Evolutionary conservation across 1,284 basidiomycete genomes (phyloP), one percentile per base, ranked within the genome.

Genomic region (Fomitopsis pinicola): DNA sequence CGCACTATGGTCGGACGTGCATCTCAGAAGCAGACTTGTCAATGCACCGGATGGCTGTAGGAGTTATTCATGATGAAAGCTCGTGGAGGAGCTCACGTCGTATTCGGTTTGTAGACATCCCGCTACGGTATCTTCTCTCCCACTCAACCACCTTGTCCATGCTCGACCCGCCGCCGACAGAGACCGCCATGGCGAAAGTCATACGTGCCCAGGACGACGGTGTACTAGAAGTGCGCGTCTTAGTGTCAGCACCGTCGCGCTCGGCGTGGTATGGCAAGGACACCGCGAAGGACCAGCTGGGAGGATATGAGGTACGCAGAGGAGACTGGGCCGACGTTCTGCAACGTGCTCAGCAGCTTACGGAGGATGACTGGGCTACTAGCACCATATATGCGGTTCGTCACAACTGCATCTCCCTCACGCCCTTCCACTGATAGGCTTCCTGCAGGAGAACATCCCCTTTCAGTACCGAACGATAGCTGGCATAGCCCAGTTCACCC

Each of bases 361-460:
- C 77, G 17, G 77, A 78, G 61, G 69, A 70, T 15, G 78, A 83
- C 22, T 91, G 90, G 90, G 82, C 88, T 14, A 69, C 76, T 2
- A 67, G 80, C 58, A 89, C 86, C 0, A 66, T 89, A 2, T 92
- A 92, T 67, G 69, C 91, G 67, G 91, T 91, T 66, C 63, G 81
- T 72, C 66, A 33, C 44, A 1, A 33, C 19, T 19, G 4, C 36
- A 46, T n/a, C 10, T 40, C 33, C 33, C 22, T 15, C 30, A 42
- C 40, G 40, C 5, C 30, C 1, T 54, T 12, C 8, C 9, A 19
- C 55, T 59, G 10, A 28, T 2, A 4, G 33, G 22, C 5, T 28
- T 14, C 28, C 22, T 38, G 12, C 62, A 92, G 91, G 91, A 92
- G 76, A 84, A 83, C 62, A 80, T 91, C n/a, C 90, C 91, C 0